phyloP scores from a whole-genome alignment of 2,329 filamentous ascomycete genomes.

The Ascochyta fabae region DNA sequence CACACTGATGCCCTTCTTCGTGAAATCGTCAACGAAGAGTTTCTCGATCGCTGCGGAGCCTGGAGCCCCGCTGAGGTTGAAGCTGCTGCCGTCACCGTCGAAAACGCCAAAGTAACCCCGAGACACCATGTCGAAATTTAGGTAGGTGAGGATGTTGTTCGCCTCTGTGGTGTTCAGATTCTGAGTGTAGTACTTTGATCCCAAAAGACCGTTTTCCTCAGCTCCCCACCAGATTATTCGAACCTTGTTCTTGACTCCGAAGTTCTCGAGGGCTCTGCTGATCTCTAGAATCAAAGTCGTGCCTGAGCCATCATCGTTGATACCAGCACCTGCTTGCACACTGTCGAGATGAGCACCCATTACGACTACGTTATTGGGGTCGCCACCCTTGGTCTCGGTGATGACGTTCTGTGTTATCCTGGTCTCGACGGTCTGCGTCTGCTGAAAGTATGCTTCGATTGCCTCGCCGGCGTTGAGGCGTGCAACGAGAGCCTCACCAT shows the following conservation, averaged over 20 bases:
- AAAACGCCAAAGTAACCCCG: conserved; percentile 50
- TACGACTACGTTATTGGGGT: conserved; percentile 50
- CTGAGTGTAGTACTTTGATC: conserved; percentile 48
- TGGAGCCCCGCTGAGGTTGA: conserved; percentile 41
- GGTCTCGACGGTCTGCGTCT: conserved; percentile 56
- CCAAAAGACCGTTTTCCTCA: conserved; percentile 51
- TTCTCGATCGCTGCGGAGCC: conserved; percentile 47
- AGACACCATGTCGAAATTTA: conserved; percentile 54
- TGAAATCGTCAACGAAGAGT: conserved; percentile 47
- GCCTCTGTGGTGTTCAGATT: conserved; percentile 40
- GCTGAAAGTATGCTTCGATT: conserved; percentile 52
- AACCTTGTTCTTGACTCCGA: conserved; percentile 50
- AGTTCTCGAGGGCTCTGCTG: conserved; percentile 47
- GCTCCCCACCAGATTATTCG: conserved; percentile 52
- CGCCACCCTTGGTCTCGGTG: conserved; percentile 49
- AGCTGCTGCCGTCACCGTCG: conserved; percentile 47
- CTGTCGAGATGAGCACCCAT: conserved; percentile 52
- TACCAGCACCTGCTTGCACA: conserved; percentile 52
- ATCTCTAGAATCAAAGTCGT: conserved; percentile 48
- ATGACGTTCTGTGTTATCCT: conserved; percentile 56
- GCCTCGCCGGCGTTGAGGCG: conserved; percentile 51
- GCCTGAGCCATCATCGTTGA: conserved; percentile 53
- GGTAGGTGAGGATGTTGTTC: conserved; percentile 49
- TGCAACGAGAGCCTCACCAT: conserved; percentile 52
- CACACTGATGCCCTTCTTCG: conserved; percentile 44